Conservation (phyloP, 2,329 filamentous ascomycete genomes). For the Penicillium sp. region DNA sequence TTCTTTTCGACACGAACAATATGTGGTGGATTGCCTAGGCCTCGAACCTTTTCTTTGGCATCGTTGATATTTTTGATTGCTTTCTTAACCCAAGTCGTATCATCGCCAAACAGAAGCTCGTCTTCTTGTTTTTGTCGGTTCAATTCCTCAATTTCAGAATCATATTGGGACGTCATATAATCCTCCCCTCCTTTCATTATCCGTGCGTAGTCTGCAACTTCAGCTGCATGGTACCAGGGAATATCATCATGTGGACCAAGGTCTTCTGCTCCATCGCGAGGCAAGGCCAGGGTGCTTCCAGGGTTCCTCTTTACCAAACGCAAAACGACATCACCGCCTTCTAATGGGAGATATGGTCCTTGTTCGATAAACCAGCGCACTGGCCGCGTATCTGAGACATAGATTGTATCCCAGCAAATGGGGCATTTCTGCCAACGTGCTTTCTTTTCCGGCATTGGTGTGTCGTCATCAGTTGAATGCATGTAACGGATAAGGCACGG, state of each 20-base stretch:
- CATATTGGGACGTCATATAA: conserved; percentile 79
- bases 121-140: conserved; percentile 78
- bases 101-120: conserved; percentile 85
- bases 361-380: conserved; percentile 90
- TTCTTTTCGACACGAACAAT: conserved; percentile 50
- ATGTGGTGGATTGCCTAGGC: conserved; percentile 62
- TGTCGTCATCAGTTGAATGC: conserved; percentile 76
- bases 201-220: conserved; percentile 89
- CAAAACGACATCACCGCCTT: conserved; percentile 85
- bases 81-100: conserved; percentile 86
- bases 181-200: conserved; percentile 91
- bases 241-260: conserved; percentile 69
- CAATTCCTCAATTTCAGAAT: conserved; percentile 72
- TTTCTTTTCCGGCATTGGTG: conserved; percentile 60
- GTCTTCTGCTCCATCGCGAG: conserved; percentile 72
- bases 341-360: conserved; percentile 72
- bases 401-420: conserved; percentile 91
- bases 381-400: conserved; percentile 81
- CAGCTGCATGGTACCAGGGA: conserved; percentile 92
- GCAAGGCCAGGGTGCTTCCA: conserved; percentile 80
- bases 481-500: conserved; percentile 93
- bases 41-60: conserved; percentile 69
- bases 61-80: conserved; percentile 71
- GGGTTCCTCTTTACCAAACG: conserved; percentile 77
- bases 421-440: conserved; percentile 91